Conservation (phyloP, 176 grass and related monocot genomes). For the Eragrostis curvula region DNA sequence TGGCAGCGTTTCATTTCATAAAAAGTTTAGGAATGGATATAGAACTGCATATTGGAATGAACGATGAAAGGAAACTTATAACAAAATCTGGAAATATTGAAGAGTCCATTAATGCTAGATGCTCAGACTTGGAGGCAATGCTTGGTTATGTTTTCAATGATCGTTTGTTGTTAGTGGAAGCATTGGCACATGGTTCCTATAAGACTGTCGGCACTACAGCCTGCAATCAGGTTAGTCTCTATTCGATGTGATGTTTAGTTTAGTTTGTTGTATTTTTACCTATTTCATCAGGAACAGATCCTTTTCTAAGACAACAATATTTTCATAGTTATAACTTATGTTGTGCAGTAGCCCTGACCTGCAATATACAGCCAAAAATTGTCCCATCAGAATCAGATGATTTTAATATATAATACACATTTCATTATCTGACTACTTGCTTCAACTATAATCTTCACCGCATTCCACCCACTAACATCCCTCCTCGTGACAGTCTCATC, state of each 20-base stretch:
- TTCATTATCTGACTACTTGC: too few species aligned
- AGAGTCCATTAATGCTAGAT: slow-evolving; percentile 55
- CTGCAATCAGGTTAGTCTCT: slow-evolving; percentile 63
- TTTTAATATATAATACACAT: neutral
- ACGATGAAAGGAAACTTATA: slow-evolving; percentile 31
- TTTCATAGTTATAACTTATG: neutral
- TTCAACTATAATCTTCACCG: too few species aligned
- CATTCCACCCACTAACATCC: too few species aligned
- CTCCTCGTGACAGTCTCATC: too few species aligned
- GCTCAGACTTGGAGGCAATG: slow-evolving; percentile 41
- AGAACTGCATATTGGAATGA: slow-evolving; percentile 47
- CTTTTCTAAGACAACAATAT: neutral
- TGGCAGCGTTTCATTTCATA: slow-evolving; percentile 62
- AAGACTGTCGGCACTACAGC: slow-evolving; percentile 49
- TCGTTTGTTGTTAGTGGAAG: slow-evolving; percentile 64
- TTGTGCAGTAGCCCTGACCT: too few species aligned
- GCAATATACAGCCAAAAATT: neutral
- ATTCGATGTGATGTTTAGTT: too few species aligned
- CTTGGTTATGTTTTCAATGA: slow-evolving; percentile 65
- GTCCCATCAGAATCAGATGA: neutral
- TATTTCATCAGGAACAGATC: neutral
- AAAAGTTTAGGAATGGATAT: slow-evolving; percentile 64
- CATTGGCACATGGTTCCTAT: slow-evolving; percentile 78
- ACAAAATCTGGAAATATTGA: slow-evolving; percentile 23
- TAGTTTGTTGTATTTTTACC: neutral